Evolutionary conservation across 768 basidiomycete species (phyloP).

Genomic region (Hypsizygus marmoreus): DNA sequence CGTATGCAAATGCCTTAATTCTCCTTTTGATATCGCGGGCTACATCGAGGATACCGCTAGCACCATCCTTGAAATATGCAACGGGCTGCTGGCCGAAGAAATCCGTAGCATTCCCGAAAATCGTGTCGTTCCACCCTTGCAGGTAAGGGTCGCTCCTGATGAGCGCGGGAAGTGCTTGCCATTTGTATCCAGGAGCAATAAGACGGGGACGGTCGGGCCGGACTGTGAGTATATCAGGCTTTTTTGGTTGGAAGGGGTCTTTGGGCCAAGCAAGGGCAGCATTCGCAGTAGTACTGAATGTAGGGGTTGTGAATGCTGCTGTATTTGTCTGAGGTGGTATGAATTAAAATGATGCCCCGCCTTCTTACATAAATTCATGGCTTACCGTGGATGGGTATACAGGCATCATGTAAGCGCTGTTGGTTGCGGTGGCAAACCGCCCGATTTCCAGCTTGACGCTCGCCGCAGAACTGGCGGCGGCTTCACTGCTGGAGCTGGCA

Average conservation of each 20-base stretch:
- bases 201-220: constrained; percentile 87
- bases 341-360: too few species aligned
- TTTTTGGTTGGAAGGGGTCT: constrained; percentile 74
- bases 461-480: constrained; percentile 55
- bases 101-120: constrained; percentile 85
- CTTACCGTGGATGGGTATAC: constrained; percentile 88
- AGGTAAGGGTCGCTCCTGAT: constrained; percentile 88
- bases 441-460: constrained; percentile 64
- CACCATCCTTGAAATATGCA: constrained; percentile 73
- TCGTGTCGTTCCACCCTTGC: constrained; percentile 84
- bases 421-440: constrained; percentile 74
- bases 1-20: constrained; percentile 92
- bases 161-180: constrained; percentile 76
- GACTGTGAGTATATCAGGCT: constrained; percentile 57
- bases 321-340: constrained; percentile 84
- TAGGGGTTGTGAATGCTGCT: constrained; percentile 69
- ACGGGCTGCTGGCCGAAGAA: constrained; percentile 68
- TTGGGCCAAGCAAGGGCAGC: constrained; percentile 69
- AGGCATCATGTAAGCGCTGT: constrained; percentile 78
- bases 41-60: constrained; percentile 89
- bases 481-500: constrained; percentile 40
- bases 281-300: constrained; percentile 62
- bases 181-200: constrained; percentile 90
- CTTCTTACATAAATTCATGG: constrained; percentile 25
- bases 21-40: constrained; percentile 88